These are phyloP conservation scores for Pseudofabraea citricarpa DNA, from an alignment of 2,329 filamentous ascomycete genomes.

Conservation along the genomic window DNA sequence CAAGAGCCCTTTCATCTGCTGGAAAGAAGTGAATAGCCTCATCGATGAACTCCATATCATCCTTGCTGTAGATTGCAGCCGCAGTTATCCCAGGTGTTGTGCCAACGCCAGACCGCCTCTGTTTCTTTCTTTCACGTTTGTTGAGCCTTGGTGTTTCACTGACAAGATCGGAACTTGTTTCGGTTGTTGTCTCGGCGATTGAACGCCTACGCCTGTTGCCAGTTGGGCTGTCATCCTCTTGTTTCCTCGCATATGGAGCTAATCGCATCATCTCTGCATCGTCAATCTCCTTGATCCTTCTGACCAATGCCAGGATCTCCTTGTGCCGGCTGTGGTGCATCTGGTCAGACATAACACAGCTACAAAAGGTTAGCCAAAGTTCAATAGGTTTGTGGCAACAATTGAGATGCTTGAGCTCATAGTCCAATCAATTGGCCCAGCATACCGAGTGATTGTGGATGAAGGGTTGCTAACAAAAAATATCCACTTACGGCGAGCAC, in stretches of 20 bases:
- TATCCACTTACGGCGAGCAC: conserved; percentile 21
- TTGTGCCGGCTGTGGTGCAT: conserved; percentile 27
- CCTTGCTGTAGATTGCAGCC: conserved; percentile 17
- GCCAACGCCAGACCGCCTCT: conserved; percentile 11
- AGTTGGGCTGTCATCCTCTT: neutral
- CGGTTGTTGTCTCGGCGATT: conserved; percentile 15
- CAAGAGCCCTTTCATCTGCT: too few species aligned
- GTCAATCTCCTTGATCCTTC: conserved; percentile 20
- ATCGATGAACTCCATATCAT: conserved; percentile 23
- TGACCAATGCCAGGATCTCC: conserved; percentile 22
- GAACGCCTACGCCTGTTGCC: conserved; percentile 5
- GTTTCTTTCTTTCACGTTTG: conserved; percentile 21
- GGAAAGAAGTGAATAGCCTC: conserved; percentile 25
- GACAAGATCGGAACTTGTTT: conserved; percentile 11
- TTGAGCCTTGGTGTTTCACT: too few species aligned
- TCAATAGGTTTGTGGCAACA: too few species aligned
- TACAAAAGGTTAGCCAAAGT: conserved; percentile 10
- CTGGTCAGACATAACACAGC: conserved; percentile 26
- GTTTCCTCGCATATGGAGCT: neutral
- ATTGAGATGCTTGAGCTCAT: too few species aligned
- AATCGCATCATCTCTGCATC: conserved; percentile 1
- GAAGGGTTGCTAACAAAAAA: neutral
- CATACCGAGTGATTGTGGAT: too few species aligned
- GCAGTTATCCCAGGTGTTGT: conserved; percentile 8
- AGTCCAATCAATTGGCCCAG: too few species aligned